These are phyloP conservation scores for Naganishia sp. DNA, from an alignment of 1,284 basidiomycete species.

Conservation along the genomic window DNA sequence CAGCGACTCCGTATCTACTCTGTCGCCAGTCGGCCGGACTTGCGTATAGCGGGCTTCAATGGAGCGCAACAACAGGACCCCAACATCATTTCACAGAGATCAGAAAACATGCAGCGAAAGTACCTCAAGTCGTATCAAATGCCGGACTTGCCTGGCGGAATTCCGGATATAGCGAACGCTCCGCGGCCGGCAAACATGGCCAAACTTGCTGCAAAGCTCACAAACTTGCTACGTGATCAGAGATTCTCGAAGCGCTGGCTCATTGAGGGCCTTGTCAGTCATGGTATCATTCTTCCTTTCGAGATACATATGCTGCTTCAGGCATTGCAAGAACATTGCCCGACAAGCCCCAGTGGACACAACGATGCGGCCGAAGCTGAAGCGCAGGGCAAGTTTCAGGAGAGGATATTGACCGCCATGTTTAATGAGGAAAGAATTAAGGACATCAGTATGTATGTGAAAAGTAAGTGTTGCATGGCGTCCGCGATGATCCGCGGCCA, in stretches of 20 bases:
- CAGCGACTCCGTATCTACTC: constrained; percentile 24
- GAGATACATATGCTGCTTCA: constrained; percentile 38
- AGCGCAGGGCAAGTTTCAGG: constrained; percentile 9
- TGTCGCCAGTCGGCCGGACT: constrained; percentile 17
- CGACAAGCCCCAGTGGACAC: not conserved
- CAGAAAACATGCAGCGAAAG: constrained; percentile 13
- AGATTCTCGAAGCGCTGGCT: constrained; percentile 45
- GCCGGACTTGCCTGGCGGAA: constrained; percentile 6
- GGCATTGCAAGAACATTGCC: constrained; percentile 37
- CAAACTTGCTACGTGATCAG: constrained; percentile 29
- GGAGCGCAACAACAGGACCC: constrained; percentile 20
- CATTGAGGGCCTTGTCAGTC: constrained; percentile 51
- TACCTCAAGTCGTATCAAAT: constrained; percentile 10
- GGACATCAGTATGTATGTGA: constrained; percentile 38
- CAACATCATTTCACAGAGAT: constrained; percentile 19
- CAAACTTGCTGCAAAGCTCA: constrained; percentile 34
- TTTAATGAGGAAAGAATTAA: constrained; percentile 48
- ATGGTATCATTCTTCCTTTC: constrained; percentile 44
- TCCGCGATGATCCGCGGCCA: not conserved
- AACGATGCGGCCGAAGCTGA: constrained; percentile 3
- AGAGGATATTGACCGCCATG: constrained; percentile 45
- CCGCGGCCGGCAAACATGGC: constrained; percentile 10
- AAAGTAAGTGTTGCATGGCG: constrained; percentile 14
- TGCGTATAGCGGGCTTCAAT: constrained; percentile 17
- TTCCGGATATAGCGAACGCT: not conserved